Percentiles rank a stretch among this genome's conserved stretches.
Conservation (phyloP, 192 early-diverging fungal species). For the Phlyctochytrium planicorne region DNA sequence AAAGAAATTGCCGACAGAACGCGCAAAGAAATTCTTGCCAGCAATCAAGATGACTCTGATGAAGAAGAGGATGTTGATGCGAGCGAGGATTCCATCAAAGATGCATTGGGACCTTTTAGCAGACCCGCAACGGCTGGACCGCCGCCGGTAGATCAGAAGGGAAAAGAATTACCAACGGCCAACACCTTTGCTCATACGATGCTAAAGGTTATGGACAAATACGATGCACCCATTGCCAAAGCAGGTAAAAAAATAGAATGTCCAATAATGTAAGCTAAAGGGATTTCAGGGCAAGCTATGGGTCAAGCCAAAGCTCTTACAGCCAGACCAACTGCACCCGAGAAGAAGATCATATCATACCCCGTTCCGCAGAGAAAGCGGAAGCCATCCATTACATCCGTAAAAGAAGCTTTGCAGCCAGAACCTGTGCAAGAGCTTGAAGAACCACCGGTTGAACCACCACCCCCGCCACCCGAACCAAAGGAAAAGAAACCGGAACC, state of each 20-base stretch:
- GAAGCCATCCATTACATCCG: not conserved
- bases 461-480: not conserved
- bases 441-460: too few species aligned
- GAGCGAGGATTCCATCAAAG: conserved; percentile 4
- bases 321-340: not conserved
- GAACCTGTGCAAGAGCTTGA: too few species aligned
- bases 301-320: not conserved
- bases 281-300: too few species aligned
- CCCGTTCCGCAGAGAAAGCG: not conserved
- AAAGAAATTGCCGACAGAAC: conserved; percentile 3
- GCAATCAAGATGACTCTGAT: not conserved
- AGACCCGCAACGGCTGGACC: not conserved
- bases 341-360: not conserved
- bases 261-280: too few species aligned
- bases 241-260: not conserved
- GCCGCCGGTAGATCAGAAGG: not conserved
- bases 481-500: not conserved
- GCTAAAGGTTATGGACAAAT: conserved; percentile 2
- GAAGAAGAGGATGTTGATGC: not conserved
- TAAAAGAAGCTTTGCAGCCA: too few species aligned
- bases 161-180: not conserved
- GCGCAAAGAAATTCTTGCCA: not conserved
- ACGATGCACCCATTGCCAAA: conserved; percentile 1
- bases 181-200: conserved; percentile 2
- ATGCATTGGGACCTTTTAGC: conserved; percentile 1